Evolutionary conservation across 1,139 yeast genomes (phyloP).

Genomic region (Meyerozyma sp.): DNA sequence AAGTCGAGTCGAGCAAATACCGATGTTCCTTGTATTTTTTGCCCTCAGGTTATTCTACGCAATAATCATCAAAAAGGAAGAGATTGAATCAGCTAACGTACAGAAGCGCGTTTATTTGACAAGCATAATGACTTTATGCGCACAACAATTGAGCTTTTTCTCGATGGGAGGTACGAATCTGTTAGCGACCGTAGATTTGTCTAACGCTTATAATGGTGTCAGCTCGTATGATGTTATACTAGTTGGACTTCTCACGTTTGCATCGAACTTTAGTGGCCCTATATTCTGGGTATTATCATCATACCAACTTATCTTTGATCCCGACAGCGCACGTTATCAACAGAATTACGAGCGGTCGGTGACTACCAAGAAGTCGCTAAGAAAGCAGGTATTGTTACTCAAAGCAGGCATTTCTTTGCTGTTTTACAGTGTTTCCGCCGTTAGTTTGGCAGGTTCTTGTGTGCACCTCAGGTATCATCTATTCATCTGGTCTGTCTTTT

Average conservation of each 20-base stretch:
- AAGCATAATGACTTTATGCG: slow-evolving; percentile 20
- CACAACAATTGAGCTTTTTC: slow-evolving; percentile 78
- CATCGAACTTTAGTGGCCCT: slow-evolving; percentile 82
- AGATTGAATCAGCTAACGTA: slow-evolving; percentile 8
- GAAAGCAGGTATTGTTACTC: slow-evolving; percentile 29
- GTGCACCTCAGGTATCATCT: slow-evolving; percentile 72
- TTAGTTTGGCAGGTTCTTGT: slow-evolving; percentile 65
- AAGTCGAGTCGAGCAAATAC: slow-evolving; percentile 62
- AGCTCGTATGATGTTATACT: slow-evolving; percentile 58
- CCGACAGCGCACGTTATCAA: slow-evolving; percentile 6
- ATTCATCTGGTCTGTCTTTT: slow-evolving; percentile 96
- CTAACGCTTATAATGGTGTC: slow-evolving; percentile 90
- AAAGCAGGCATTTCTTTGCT: slow-evolving; percentile 32
- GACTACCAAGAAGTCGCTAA: slow-evolving; percentile 8
- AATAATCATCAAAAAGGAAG: slow-evolving; percentile 4
- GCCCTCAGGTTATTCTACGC: slow-evolving; percentile 24
- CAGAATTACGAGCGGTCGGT: slow-evolving; percentile 6
- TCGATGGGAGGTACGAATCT: slow-evolving; percentile 91
- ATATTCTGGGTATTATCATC: slow-evolving; percentile 73
- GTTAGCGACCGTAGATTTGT: slow-evolving; percentile 81
- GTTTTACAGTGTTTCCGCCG: slow-evolving; percentile 58
- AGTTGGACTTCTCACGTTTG: slow-evolving; percentile 75
- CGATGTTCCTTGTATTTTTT: slow-evolving; percentile 54
- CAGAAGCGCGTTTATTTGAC: slow-evolving; percentile 20
- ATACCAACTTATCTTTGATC: slow-evolving; percentile 39